Evolutionary conservation across 805 yeast species (phyloP).

Genomic region (Hanseniaspora jakobsenii): DNA sequence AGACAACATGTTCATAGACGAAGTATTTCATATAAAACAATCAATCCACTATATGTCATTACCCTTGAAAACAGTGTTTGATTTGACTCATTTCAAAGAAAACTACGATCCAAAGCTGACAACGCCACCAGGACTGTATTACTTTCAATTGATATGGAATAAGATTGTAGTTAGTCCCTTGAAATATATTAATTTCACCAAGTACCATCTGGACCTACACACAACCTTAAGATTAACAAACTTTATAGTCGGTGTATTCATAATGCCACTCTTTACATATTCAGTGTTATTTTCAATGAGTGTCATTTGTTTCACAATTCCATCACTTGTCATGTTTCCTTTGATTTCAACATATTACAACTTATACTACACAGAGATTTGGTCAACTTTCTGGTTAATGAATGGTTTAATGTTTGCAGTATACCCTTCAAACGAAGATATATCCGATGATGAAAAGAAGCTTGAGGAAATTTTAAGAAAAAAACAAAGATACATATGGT

Average conservation of each 20-base stretch:
- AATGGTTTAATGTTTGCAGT: conserved; percentile 41
- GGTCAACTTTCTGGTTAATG: conserved; percentile 68
- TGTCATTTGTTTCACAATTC: conserved; percentile 35
- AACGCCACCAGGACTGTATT: conserved; percentile 89
- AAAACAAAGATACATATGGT: conserved; percentile 25
- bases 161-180: conserved; percentile 21
- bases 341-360: conserved; percentile 59
- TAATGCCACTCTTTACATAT: conserved; percentile 39
- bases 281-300: conserved; percentile 31
- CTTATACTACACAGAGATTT: conserved; percentile 82
- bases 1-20: conserved; percentile 39
- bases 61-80: background rate
- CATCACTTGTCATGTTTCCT: conserved; percentile 46
- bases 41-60: conserved; percentile 53
- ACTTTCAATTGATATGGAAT: conserved; percentile 32
- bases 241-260: conserved; percentile 48
- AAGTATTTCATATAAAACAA: conserved; percentile 75
- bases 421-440: conserved; percentile 29
- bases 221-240: conserved; percentile 46
- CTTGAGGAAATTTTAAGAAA: background rate
- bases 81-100: background rate
- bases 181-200: conserved; percentile 14
- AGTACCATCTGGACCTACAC: conserved; percentile 22
- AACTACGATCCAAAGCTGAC: conserved; percentile 84
- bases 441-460: background rate